Evolutionary conservation across 2,329 filamentous ascomycete genomes (phyloP), one percentile per base, ranked within the genome.

Genomic region (Hypoxylon sp.): DNA sequence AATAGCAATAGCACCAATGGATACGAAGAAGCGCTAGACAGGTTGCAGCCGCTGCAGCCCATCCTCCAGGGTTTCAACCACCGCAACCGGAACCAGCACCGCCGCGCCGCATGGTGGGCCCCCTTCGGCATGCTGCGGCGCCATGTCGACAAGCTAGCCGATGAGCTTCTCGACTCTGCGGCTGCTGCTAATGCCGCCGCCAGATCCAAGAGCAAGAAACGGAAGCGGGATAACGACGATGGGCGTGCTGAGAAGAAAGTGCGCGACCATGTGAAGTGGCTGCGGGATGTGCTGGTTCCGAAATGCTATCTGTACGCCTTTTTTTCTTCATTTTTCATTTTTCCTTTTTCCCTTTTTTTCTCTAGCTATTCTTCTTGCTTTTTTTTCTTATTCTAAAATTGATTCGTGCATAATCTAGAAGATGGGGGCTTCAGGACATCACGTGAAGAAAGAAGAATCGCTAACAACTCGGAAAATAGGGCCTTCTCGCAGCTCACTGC

Each of bases 1-100:
- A 17, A n/a, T 36, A 19, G 10, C 19, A 30, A 6, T 19, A n/a
- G 19, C 25, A 34, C 3, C 51, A 53, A 34, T 23, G 43, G 38
- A 2, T 72, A 74, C 55, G 52, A 65, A n/a, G 65, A 53, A 46
- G 76, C 75, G 36, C 74, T 78, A 7, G 65, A 65, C 25, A 58
- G 50, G 17, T 71, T 78, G 41, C 60, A 66, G 63, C 71, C 72
- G 11, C 69, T 76, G 38, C 72, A 65, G 51, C 78, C 86, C 53
- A 80, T 94, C 50, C 87, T 98, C 48, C 85, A 91, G 75, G 86
- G 92, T 71, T 87, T 97, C 74, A 88, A 90, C 79, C 90, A 93
- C 77, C 93, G 94, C 74, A 96, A 98, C 83, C 91, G 90, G 76
- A 98, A 98, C 82, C 95, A 98, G 81, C 95, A 98, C 79, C 90